Conservation (phyloP, 768 basidiomycete genomes). For the Tulasnella calospora region DNA sequence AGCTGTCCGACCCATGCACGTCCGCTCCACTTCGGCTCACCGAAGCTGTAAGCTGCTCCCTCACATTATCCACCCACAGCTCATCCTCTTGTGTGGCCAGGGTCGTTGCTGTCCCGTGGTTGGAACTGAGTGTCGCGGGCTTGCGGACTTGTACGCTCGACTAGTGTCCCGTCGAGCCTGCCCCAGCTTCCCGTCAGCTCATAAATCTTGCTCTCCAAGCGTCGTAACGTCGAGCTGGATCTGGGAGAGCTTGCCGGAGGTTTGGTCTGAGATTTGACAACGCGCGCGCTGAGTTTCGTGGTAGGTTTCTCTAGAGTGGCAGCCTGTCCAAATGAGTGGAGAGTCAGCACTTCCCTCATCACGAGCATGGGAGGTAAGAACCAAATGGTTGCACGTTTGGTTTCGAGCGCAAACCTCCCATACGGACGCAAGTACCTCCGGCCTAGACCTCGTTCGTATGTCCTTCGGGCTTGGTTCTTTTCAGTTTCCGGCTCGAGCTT, state of each 20-base stretch:
- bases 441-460: too few species aligned
- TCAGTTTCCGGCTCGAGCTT: too few species aligned
- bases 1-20: too few species aligned
- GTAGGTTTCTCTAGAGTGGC: conserved; percentile 78
- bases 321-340: conserved; percentile 55
- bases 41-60: too few species aligned
- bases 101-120: too few species aligned
- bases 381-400: conserved; percentile 54
- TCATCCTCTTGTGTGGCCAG: too few species aligned
- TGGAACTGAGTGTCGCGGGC: conserved; percentile 50
- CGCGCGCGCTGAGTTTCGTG: conserved; percentile 75
- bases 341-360: conserved; percentile 17
- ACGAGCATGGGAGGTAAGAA: not conserved
- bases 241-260: conserved; percentile 58
- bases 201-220: conserved; percentile 67
- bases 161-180: conserved; percentile 38
- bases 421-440: too few species aligned
- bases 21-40: too few species aligned
- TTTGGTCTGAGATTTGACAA: conserved; percentile 79
- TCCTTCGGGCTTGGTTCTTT: too few species aligned
- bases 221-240: conserved; percentile 47
- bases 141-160: conserved; percentile 42
- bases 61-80: too few species aligned
- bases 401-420: conserved; percentile 76
- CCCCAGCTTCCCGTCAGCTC: conserved; percentile 56